Evolutionary conservation across 768 basidiomycete species (phyloP).

Genomic region (Termitomyces sp.): DNA sequence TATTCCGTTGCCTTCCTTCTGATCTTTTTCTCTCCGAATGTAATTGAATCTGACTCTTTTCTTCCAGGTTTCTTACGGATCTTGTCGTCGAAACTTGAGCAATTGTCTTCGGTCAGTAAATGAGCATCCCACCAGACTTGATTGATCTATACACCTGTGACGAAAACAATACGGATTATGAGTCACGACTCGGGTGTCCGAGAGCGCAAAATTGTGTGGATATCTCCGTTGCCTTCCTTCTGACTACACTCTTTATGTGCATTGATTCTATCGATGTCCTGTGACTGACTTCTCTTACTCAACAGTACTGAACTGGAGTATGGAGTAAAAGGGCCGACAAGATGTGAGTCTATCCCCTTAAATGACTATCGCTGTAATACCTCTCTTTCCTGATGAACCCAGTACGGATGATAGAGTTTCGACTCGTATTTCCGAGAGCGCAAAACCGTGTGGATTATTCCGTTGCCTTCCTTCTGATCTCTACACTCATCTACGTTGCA

Average conservation of each 20-base stretch:
- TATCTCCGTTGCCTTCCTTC: conserved; percentile 55
- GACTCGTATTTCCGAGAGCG: conserved; percentile 18
- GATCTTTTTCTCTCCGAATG: conserved; percentile 17
- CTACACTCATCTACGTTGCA: not conserved
- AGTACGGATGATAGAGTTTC: conserved; percentile 18
- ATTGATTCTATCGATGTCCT: not conserved
- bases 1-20: conserved; percentile 59
- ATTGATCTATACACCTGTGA: not conserved
- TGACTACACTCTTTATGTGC: not conserved
- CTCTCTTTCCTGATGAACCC: conserved; percentile 8
- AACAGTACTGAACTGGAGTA: not conserved
- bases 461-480: conserved; percentile 59
- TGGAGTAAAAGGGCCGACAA: too few relatives aligned
- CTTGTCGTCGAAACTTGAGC: not conserved
- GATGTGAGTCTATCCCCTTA: conserved; percentile 1
- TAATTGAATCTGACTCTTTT: not conserved
- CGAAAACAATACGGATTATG: conserved; percentile 13
- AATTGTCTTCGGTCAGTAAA: not conserved
- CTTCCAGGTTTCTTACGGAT: not conserved
- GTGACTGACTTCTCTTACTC: conserved; percentile 1
- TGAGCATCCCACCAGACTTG: not conserved
- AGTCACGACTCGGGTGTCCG: conserved; percentile 14
- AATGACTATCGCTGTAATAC: not conserved
- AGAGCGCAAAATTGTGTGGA: conserved; percentile 34
- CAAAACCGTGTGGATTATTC: conserved; percentile 41